phyloP scores from a whole-genome alignment of 1,284 basidiomycete species.

The Melampsora larici-populina region DNA sequence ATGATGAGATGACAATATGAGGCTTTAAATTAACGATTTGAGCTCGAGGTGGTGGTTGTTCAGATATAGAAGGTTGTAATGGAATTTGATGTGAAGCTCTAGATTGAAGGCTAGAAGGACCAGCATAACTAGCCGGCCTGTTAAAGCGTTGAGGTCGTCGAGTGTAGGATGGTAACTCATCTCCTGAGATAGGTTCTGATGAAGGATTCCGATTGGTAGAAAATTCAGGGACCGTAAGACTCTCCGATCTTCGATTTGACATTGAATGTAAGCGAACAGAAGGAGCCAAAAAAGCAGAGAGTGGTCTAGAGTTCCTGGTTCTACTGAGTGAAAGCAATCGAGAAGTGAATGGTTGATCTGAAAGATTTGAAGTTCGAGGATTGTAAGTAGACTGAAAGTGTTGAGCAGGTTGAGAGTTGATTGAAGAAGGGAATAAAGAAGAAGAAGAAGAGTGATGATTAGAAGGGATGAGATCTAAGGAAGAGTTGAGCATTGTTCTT shows the following conservation, averaged over 20 bases:
- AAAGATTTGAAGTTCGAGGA: neutral
- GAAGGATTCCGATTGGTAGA: neutral
- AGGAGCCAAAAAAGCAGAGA: neutral
- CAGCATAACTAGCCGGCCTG: neutral
- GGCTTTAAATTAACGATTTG: neutral
- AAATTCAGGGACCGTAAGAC: neutral
- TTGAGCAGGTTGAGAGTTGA: neutral
- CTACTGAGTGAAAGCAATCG: neutral
- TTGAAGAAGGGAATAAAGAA: neutral
- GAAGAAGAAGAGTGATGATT: neutral
- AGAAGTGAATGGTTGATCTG: neutral
- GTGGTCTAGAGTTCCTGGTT: neutral
- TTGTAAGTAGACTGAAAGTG: neutral
- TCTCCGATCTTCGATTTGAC: neutral
- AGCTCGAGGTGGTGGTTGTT: neutral
- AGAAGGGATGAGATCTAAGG: too few relatives aligned
- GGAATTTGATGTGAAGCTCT: neutral
- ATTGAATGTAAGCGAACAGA: neutral
- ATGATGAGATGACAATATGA: conserved; percentile 10
- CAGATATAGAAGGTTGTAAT: neutral
- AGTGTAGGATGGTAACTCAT: conserved; percentile 14
- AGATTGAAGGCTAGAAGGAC: neutral
- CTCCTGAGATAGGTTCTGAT: neutral
- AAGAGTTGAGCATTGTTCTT: too few relatives aligned
- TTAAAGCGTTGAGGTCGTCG: neutral